phyloP scores from a whole-genome alignment of 257 asterid genomes.

The Leptodermis oblonga region DNA sequence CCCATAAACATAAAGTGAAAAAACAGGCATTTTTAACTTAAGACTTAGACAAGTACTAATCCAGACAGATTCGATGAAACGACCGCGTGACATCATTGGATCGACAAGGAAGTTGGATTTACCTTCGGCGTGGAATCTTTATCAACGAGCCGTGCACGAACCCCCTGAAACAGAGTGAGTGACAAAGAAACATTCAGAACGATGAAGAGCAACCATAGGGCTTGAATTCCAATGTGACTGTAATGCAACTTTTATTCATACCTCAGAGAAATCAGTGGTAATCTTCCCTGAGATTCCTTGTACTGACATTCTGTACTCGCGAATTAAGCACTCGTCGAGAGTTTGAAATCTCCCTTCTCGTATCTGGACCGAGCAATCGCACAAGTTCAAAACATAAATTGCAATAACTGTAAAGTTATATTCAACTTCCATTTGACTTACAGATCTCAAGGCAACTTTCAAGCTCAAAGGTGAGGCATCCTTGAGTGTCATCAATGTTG shows the following conservation, averaged over 20 bases:
- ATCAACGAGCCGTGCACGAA: slow-evolving; percentile 75
- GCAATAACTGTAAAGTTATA: not conserved
- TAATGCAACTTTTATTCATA: slow-evolving; percentile 20
- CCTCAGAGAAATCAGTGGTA: slow-evolving; percentile 72
- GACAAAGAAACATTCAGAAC: not conserved
- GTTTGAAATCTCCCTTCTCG: slow-evolving; percentile 90
- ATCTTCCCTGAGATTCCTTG: slow-evolving; percentile 69
- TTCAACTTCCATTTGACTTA: slow-evolving; percentile 34
- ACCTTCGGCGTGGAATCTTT: slow-evolving; percentile 87
- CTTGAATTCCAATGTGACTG: slow-evolving; percentile 2
- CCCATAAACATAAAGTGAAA: not conserved
- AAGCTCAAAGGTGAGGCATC: slow-evolving; percentile 84
- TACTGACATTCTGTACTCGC: slow-evolving; percentile 87
- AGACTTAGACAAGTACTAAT: not conserved
- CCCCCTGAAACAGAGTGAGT: slow-evolving; percentile 51
- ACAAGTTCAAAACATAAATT: slow-evolving; percentile 9
- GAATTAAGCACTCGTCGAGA: slow-evolving; percentile 79
- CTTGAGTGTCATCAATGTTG: slow-evolving; percentile 67
- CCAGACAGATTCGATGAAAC: not conserved
- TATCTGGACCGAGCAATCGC: slow-evolving; percentile 45
- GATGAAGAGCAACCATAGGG: slow-evolving; percentile 13
- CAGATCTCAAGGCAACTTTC: slow-evolving; percentile 92
- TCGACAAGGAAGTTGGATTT: slow-evolving; percentile 8
- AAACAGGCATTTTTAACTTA: not conserved
- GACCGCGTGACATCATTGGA: not conserved